Evolutionary conservation across 768 basidiomycete genomes (phyloP).

Genomic region (Coprinellus micaceus): DNA sequence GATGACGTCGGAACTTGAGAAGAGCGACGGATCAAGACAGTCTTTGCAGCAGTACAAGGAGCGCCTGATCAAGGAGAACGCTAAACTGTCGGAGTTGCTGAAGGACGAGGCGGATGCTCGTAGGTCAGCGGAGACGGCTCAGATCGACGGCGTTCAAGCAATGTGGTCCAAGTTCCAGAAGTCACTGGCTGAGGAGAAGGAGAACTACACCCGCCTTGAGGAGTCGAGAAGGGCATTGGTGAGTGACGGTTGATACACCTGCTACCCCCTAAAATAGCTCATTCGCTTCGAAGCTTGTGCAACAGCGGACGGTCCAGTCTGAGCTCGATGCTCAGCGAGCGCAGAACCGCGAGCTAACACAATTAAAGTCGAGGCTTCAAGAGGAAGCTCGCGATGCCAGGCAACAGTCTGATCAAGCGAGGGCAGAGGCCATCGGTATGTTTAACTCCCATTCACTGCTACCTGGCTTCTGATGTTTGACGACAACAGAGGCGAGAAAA

Average conservation of each 20-base stretch:
- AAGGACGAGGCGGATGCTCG: constrained; percentile 64
- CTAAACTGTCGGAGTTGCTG: constrained; percentile 49
- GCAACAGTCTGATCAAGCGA: constrained; percentile 55
- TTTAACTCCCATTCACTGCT: too few relatives aligned
- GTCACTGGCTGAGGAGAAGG: constrained; percentile 54
- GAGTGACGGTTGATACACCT: constrained; percentile 20
- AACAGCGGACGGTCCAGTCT: constrained; percentile 59
- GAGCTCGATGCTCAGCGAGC: constrained; percentile 65
- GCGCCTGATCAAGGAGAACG: constrained; percentile 57
- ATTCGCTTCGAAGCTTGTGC: constrained; percentile 45
- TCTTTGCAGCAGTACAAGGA: constrained; percentile 54
- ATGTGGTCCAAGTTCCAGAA: constrained; percentile 67
- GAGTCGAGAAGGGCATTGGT: constrained; percentile 71
- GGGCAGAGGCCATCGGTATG: constrained; percentile 57
- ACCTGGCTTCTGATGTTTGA: too few relatives aligned
- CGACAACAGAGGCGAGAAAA: constrained; percentile 54
- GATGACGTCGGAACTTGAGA: constrained; percentile 58
- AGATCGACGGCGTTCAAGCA: constrained; percentile 58
- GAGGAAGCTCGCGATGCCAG: constrained; percentile 48
- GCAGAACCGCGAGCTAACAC: constrained; percentile 56
- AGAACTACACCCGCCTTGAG: constrained; percentile 60
- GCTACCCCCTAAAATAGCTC: background rate
- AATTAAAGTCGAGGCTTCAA: constrained; percentile 56
- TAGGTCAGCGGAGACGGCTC: constrained; percentile 55
- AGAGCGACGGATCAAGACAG: constrained; percentile 62